Base-by-base conservation (phyloP, 768 basidiomycete species). In the Lactarius evosmus region DNA sequence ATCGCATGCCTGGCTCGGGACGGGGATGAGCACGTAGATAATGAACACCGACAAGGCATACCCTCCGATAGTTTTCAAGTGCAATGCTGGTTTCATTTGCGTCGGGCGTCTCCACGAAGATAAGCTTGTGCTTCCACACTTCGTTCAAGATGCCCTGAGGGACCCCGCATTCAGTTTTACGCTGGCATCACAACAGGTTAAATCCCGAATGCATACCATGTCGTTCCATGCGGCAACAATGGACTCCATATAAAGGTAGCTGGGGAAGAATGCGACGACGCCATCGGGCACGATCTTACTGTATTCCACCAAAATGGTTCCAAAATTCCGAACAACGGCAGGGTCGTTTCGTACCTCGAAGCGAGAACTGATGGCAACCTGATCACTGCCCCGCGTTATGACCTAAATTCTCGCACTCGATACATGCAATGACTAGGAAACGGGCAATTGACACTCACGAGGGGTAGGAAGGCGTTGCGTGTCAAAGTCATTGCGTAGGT, bases 151-250 rank as follows among this genome's bases (percentile, higher is more conserved):
- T 98, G 44, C 96, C 96, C 97, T 99, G 71, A 33, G 11, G 17
- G 63, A 34, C 32, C 14, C 40, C 50, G 55, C 9, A 29, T 50
- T 60, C 27, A 63, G 5, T n/a, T 38, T 46, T 46, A 46, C 32
- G 1, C 16, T 33, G 9, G 38, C 9, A 46, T 36, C 44, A 22
- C 3, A 30, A 19, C 3, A 33, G 22, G 19, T 44, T 12, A 4
- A 2, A 19, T 54, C 38, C n/a, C 75, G 75, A 61, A 33, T 52
- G 33, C 88, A 58, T 73, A 95, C 97, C 97, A 99, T 99, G 75
- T 99, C 97, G 72, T 98, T 98, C 97, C 97, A 99, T n/a, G 97
- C 97, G 2, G 95, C 94, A 12, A 98, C 97, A 63, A 99, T 99
- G 27, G 93, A 95, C 75, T 99, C 97, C 97, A 99, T 99, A 75